phyloP scores from a whole-genome alignment of 306 rosid species.

The Hylodesmum podocarpum region DNA sequence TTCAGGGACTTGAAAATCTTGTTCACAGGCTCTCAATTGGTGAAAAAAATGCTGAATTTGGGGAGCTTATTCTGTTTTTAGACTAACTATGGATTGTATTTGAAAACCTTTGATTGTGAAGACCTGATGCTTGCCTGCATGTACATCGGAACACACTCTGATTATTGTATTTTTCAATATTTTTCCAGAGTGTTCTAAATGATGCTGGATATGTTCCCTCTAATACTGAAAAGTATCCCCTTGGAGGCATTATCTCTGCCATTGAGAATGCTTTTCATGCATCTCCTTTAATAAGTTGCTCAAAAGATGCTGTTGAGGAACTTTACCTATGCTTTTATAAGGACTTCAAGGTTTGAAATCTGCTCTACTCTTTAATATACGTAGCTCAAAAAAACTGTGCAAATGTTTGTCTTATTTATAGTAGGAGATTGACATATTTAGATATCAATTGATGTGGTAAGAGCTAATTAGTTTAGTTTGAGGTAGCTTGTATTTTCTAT shows the following conservation, averaged over 20 bases:
- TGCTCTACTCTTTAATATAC: background rate
- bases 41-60: background rate
- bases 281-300: slow-evolving; percentile 71
- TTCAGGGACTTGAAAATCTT: background rate
- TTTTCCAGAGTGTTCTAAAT: slow-evolving; percentile 65
- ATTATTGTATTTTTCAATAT: slow-evolving; percentile 16
- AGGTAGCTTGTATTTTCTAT: slow-evolving; percentile 7
- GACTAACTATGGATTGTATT: slow-evolving; percentile 21
- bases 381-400: slow-evolving; percentile 14
- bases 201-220: slow-evolving; percentile 89
- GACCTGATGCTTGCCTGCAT: slow-evolving; percentile 2
- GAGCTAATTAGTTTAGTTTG: background rate
- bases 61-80: slow-evolving; percentile 19
- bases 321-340: slow-evolving; percentile 84
- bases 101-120: slow-evolving; percentile 27
- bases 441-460: background rate
- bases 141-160: slow-evolving; percentile 19
- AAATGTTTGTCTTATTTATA: slow-evolving; percentile 8
- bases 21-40: background rate
- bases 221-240: slow-evolving; percentile 85
- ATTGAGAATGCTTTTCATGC: slow-evolving; percentile 84
- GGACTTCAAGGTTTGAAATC: slow-evolving; percentile 69
- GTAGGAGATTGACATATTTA: background rate
- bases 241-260: slow-evolving; percentile 87
- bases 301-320: slow-evolving; percentile 67